Conservation (phyloP, 495 filamentous ascomycete genomes). For the Tuber calosporum region DNA sequence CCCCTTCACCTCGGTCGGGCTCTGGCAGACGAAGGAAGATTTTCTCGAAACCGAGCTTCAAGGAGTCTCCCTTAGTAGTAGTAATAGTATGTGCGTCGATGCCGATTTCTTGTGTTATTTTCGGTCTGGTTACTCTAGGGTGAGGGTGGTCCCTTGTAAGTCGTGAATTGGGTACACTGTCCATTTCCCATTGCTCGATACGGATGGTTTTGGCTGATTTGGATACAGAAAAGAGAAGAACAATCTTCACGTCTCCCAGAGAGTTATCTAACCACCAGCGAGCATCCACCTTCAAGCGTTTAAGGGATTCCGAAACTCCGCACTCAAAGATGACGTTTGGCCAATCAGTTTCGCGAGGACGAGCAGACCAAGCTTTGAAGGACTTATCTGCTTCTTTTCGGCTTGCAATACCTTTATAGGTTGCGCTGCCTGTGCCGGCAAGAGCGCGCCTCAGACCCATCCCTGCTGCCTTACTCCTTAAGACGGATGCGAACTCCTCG, state of each 20-base stretch:
- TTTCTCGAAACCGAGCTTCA: conserved; percentile 2
- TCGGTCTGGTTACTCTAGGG: too few relatives aligned
- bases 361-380: background rate
- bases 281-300: background rate
- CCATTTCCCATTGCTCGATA: background rate
- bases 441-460: background rate
- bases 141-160: too few relatives aligned
- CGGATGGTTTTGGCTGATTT: too few relatives aligned
- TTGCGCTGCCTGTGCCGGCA: background rate
- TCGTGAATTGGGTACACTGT: too few relatives aligned
- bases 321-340: conserved; percentile 11
- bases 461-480: background rate
- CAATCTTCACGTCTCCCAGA: background rate
- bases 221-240: background rate
- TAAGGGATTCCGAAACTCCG: conserved; percentile 2
- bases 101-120: background rate
- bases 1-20: conserved; percentile 8
- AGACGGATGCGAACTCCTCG: background rate
- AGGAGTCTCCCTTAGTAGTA: background rate
- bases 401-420: background rate
- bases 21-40: conserved; percentile 5
- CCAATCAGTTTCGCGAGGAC: conserved; percentile 2
- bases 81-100: background rate
- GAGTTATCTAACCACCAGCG: too few relatives aligned
- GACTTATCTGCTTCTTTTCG: conserved; percentile 8